These are phyloP conservation scores for Aureobasidium sp. DNA, from an alignment of 2,329 filamentous ascomycete species.

Conservation along the genomic window DNA sequence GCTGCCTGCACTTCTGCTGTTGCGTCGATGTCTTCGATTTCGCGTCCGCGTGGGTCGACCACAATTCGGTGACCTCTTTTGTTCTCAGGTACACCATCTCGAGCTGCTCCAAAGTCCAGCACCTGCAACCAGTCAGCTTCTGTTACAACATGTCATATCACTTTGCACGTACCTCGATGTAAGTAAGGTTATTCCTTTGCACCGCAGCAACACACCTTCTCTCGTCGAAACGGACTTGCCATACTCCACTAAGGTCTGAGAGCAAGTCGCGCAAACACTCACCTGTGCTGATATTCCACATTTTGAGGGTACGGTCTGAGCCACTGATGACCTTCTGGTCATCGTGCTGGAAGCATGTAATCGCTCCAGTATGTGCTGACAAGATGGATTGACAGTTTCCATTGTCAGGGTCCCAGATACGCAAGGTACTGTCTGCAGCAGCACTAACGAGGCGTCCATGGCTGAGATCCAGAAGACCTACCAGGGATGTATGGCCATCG, in stretches of 20 bases:
- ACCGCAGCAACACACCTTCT: slow-evolving; percentile 92
- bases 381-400: slow-evolving; percentile 85
- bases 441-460: slow-evolving; percentile 89
- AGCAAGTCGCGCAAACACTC: slow-evolving; percentile 88
- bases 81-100: slow-evolving; percentile 72
- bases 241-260: slow-evolving; percentile 90
- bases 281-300: slow-evolving; percentile 94
- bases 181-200: slow-evolving; percentile 84
- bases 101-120: slow-evolving; percentile 88
- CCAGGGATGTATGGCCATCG: slow-evolving; percentile 85
- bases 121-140: slow-evolving; percentile 53
- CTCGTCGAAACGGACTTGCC: slow-evolving; percentile 98
- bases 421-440: slow-evolving; percentile 86
- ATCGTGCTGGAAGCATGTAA: slow-evolving; percentile 98
- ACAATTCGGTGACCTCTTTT: slow-evolving; percentile 70
- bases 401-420: slow-evolving; percentile 94
- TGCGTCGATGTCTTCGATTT: slow-evolving; percentile 25
- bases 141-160: background rate
- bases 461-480: slow-evolving; percentile 81
- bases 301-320: slow-evolving; percentile 90
- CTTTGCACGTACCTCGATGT: slow-evolving; percentile 69
- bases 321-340: slow-evolving; percentile 94
- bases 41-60: slow-evolving; percentile 32
- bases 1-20: background rate
- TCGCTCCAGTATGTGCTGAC: slow-evolving; percentile 90